Evolutionary conservation across 2,329 filamentous ascomycete species (phyloP), one percentile per base, ranked within the genome.

Genomic region (Hypoxylon sp.): DNA sequence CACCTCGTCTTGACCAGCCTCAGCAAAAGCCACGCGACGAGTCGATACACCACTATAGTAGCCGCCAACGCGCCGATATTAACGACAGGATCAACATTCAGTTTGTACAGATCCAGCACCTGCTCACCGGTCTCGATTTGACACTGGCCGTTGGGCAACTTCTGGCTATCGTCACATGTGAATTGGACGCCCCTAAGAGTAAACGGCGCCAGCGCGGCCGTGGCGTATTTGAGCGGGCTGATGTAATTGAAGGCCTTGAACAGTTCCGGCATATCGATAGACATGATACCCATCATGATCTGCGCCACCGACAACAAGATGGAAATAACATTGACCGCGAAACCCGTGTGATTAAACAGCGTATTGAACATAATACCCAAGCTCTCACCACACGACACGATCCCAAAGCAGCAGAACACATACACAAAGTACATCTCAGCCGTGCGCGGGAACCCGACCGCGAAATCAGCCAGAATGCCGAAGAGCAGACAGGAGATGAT

Each of bases 311-410:
- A 89, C 2, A 94, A 81, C 16, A 94, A 82, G 43, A 92, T 84
- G 0, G 86, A 88, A 68, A 90, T 92, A 60, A 92, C 78, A 70
- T 92, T 93, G 63, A 94, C 87, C 0, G 91, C 90, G 75, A 94
- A 94, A 1, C 91, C 91, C 0, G 90, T 91, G 74, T 94, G 91
- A 6, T 76, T 77, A 75, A 93, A 91, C 7, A 94, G 79, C 0
- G 91, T 93, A 79, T 93, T 93, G 81, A 94, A 94, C 80, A 93
- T 88, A 74, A 94, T 93, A 0, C 91, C 91, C 0, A 94, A 74
- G 56, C 88, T 91, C 80, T 94, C 91, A 25, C 91, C 91, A 72
- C 90, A 93, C 57, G 83, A 90, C 14, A 92, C 89, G 58, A 94
- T 87, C 69, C 88, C 90, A 73, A 94, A 93, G 68, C 88, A 88